Evolutionary conservation across 2,329 filamentous ascomycete genomes (phyloP).

Genomic region (Microsporum canis): DNA sequence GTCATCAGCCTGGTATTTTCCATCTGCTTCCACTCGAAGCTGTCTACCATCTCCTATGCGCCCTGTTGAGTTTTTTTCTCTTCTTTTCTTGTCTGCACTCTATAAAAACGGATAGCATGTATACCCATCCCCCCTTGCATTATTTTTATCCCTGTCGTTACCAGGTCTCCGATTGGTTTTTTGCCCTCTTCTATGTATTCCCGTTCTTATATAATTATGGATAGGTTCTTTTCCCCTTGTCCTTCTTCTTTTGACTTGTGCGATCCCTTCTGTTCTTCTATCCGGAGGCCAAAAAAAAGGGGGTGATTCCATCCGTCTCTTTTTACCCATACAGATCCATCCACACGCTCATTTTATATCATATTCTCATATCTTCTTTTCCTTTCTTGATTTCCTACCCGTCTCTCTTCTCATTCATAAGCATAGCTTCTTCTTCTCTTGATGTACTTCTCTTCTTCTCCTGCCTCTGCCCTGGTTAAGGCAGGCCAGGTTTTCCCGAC

Average conservation of each 20-base stretch:
- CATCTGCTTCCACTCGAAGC: background rate
- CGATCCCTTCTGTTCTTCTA: background rate
- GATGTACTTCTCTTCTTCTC: background rate
- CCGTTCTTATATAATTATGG: background rate
- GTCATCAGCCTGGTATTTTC: background rate
- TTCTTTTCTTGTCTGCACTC: background rate
- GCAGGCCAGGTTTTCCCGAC: background rate
- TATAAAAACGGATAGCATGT: slow-evolving; percentile 6
- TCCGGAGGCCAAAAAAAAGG: background rate
- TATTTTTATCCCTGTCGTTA: slow-evolving; percentile 3
- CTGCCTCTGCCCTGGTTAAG: slow-evolving; percentile 1
- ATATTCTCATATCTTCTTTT: background rate
- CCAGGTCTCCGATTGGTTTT: background rate
- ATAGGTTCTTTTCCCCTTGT: background rate
- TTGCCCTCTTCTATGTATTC: background rate
- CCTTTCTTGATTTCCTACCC: background rate
- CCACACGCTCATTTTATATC: background rate
- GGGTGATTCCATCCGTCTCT: background rate
- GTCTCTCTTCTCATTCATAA: background rate
- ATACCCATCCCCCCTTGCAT: slow-evolving; percentile 4
- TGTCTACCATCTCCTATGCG: background rate
- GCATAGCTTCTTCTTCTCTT: background rate
- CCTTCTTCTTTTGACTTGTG: background rate
- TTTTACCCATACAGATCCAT: background rate
- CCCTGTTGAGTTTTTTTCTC: background rate